Evolutionary conservation across 1,284 basidiomycete genomes (phyloP).

Genomic region (Ustilago shanxiensis): DNA sequence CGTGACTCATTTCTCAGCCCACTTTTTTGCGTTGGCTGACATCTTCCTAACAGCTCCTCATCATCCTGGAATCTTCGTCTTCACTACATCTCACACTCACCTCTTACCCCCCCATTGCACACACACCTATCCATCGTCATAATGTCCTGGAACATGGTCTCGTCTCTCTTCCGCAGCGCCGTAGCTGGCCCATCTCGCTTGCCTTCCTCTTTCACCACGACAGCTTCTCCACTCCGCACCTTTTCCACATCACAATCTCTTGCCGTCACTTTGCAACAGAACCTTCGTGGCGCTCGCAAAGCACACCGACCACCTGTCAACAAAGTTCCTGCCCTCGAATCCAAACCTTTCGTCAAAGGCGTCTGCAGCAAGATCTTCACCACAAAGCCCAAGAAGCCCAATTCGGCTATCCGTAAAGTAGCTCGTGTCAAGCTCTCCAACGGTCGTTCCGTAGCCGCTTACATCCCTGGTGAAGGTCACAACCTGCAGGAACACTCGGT

Average conservation of each 20-base stretch:
- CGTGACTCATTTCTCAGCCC: neutral
- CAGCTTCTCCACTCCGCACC: constrained; percentile 15
- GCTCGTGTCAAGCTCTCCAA: constrained; percentile 92
- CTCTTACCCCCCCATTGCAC: neutral
- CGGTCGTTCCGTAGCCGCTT: constrained; percentile 90
- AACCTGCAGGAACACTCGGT: constrained; percentile 98
- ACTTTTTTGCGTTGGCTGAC: constrained; percentile 2
- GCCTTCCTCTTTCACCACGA: neutral
- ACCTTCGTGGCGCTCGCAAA: constrained; percentile 66
- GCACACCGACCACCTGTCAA: constrained; percentile 70
- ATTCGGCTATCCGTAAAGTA: constrained; percentile 97
- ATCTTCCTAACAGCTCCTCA: neutral
- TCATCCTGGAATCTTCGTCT: neutral
- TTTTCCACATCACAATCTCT: constrained; percentile 59
- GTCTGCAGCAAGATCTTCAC: constrained; percentile 69
- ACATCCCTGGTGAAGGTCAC: constrained; percentile 97
- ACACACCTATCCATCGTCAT: neutral
- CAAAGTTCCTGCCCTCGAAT: constrained; percentile 66
- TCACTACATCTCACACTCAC: neutral
- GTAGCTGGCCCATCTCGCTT: constrained; percentile 37
- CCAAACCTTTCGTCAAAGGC: constrained; percentile 68
- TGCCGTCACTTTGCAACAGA: constrained; percentile 66
- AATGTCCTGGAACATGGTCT: constrained; percentile 24
- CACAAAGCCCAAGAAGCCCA: constrained; percentile 93
- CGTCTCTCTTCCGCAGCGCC: constrained; percentile 28